Percentiles rank a stretch among this genome's conserved stretches.
These are phyloP conservation scores for Gastrolobium bilobum DNA, from an alignment of 306 rosid species.

Conservation along the genomic window DNA sequence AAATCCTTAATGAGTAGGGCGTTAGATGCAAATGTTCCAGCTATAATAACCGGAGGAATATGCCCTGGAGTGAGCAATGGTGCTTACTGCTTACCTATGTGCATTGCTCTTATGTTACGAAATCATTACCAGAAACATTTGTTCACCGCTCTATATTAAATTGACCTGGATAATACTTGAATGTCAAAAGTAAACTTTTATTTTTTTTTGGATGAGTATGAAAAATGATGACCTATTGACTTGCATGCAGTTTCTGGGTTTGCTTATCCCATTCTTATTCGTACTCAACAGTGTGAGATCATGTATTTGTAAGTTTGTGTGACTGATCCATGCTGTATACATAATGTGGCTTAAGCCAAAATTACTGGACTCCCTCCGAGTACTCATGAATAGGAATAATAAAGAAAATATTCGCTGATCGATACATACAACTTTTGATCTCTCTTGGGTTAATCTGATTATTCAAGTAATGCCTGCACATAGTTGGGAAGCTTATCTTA, in stretches of 20 bases:
- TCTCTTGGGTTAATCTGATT: neutral
- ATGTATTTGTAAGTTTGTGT: neutral
- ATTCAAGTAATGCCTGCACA: neutral
- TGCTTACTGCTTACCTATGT: conserved; percentile 44
- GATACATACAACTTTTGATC: neutral
- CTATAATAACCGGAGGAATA: conserved; percentile 89
- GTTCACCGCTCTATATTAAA: neutral
- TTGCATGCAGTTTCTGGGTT: neutral
- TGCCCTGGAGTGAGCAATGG: conserved; percentile 99
- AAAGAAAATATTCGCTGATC: neutral
- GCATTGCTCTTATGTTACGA: conserved; percentile 50
- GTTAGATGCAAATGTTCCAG: conserved; percentile 81
- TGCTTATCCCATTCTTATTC: too few relatives aligned
- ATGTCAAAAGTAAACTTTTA: neutral
- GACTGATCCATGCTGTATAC: conserved; percentile 9
- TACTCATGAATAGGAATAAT: neutral
- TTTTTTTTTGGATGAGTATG: neutral
- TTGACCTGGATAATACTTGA: conserved; percentile 13
- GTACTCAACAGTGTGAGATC: neutral
- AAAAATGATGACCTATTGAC: neutral
- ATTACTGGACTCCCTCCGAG: neutral
- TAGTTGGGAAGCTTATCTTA: conserved; percentile 5
- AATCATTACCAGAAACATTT: conserved; percentile 27
- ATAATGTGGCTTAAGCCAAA: neutral
- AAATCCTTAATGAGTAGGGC: conserved; percentile 75